phyloP scores from a whole-genome alignment of 2,329 filamentous ascomycete genomes.

The Colletotrichum cereale region DNA sequence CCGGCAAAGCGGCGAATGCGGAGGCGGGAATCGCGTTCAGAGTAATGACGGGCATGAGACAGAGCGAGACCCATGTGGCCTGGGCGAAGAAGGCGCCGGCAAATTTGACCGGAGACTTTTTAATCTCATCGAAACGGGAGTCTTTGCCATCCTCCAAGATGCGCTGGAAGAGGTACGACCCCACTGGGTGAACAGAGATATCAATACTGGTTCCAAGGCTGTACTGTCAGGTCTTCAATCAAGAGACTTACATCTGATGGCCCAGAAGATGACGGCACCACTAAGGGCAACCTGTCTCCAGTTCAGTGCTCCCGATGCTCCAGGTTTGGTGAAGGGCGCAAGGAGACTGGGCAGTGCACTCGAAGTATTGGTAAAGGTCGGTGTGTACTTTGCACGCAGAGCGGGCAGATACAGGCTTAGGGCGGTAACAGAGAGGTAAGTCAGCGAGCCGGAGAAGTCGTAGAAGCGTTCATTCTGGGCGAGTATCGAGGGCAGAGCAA shows the following conservation, averaged over 20 bases:
- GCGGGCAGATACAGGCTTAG: slow-evolving; percentile 72
- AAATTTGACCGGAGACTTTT: slow-evolving; percentile 52
- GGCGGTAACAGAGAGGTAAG: slow-evolving; percentile 74
- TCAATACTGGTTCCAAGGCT: slow-evolving; percentile 15
- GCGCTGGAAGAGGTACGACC: slow-evolving; percentile 73
- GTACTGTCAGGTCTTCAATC: not conserved
- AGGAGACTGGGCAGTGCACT: slow-evolving; percentile 62
- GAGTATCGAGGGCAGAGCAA: slow-evolving; percentile 72
- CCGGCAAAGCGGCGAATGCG: slow-evolving; percentile 62
- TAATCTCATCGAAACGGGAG: slow-evolving; percentile 59
- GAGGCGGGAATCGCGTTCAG: slow-evolving; percentile 71
- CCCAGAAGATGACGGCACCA: slow-evolving; percentile 66
- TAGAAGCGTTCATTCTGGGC: slow-evolving; percentile 75
- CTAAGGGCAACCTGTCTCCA: slow-evolving; percentile 67
- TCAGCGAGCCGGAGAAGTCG: slow-evolving; percentile 75
- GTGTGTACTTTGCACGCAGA: slow-evolving; percentile 64
- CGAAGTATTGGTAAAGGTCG: slow-evolving; percentile 49
- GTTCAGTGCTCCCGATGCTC: slow-evolving; percentile 61
- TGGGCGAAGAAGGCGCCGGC: slow-evolving; percentile 62
- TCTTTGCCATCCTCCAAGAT: slow-evolving; percentile 71
- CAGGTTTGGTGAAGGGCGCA: slow-evolving; percentile 56
- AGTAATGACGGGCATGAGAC: slow-evolving; percentile 73
- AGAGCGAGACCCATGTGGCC: slow-evolving; percentile 77
- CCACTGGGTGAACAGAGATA: slow-evolving; percentile 58
- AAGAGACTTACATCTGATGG: slow-evolving; percentile 63